phyloP scores from a whole-genome alignment of 345 rosid species.

The Eutrema japonicum region DNA sequence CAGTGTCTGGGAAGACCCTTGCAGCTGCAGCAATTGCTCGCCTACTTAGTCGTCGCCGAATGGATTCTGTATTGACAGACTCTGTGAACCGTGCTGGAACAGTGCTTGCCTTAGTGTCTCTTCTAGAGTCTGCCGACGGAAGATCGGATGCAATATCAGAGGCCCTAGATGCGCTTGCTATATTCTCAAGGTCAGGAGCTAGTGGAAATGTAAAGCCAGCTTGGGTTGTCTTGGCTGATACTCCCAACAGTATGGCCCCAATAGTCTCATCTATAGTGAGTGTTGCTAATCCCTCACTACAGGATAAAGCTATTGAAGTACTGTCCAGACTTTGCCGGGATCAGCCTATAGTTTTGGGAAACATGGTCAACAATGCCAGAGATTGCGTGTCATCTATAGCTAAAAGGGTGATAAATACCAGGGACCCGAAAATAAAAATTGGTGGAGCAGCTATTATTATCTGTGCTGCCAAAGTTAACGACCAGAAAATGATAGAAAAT shows the following conservation, averaged over 20 bases:
- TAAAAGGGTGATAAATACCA: conserved; percentile 72
- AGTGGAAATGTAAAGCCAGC: conserved; percentile 74
- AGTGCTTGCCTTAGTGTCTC: conserved; percentile 90
- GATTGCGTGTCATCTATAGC: conserved; percentile 75
- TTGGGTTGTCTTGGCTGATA: conserved; percentile 91
- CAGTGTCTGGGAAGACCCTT: conserved; percentile 84
- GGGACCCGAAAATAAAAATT: conserved; percentile 73
- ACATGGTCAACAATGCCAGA: conserved; percentile 61
- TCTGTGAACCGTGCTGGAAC: conserved; percentile 92
- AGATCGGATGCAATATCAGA: conserved; percentile 74
- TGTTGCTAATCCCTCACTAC: conserved; percentile 67
- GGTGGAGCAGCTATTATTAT: conserved; percentile 94
- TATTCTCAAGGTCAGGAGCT: conserved; percentile 76
- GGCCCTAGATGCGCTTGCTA: conserved; percentile 92
- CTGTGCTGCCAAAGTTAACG: conserved; percentile 91
- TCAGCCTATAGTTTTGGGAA: conserved; percentile 83
- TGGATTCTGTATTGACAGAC: conserved; percentile 75
- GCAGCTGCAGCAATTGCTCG: conserved; percentile 98
- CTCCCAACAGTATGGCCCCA: conserved; percentile 75
- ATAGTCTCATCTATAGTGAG: conserved; percentile 79
- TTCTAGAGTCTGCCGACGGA: conserved; percentile 76
- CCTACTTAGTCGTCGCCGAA: conserved; percentile 68
- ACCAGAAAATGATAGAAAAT: conserved; percentile 81
- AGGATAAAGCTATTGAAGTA: conserved; percentile 96
- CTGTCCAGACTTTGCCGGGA: conserved; percentile 85